Base-by-base conservation (phyloP, 345 rosid species). In the Carallia brachiata region DNA sequence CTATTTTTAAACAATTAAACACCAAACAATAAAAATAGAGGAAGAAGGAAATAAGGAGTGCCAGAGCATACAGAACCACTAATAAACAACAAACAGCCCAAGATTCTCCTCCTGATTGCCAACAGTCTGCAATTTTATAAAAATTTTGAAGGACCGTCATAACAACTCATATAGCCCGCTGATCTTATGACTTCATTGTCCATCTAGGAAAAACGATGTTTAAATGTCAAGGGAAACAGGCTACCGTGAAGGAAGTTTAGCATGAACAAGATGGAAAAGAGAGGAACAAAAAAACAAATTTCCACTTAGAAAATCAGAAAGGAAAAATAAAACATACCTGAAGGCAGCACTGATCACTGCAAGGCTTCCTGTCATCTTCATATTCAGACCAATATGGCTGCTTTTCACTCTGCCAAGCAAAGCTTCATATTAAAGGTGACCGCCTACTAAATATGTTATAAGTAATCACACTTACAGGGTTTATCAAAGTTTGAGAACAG, bases 311-410 rank as follows among this genome's bases (percentile, higher is more conserved):
- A 53, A 36, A 40, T 47, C 9, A 23, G 52, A 19, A 52, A 44
- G 31, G 28, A 56, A 56, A 23, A 10, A 9, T 8, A 18, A 23
- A 71, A 63, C 53, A 79, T 66, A 90, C 99, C 93, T 69, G 81
- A 70, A 92, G 90, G 81, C 82, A 85, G 81, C 99, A 95, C 10
- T 86, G 87, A 59, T 89, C 86, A 63, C 99, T 75, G 78, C 99
- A 95, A 81, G 97, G 97, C 72, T 81, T 89, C 79, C 88, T 74
- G 66, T 86, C 93, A 79, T 88, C 96, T 82, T 91, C 95, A 81
- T 78, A 78, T 73, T 92, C 97, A 68, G 92, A 78, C 86, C 89
- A 83, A 81, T 84, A 86, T 44, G 93, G 74, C 73, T 79, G 94
- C 79, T 84, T 95, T 82, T 95, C 99, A 83, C 84, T 86, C 98